Evolutionary conservation across 305 asterid species (phyloP), one percentile per base, ranked within the genome.

Genomic region (Petunia hybrid): DNA sequence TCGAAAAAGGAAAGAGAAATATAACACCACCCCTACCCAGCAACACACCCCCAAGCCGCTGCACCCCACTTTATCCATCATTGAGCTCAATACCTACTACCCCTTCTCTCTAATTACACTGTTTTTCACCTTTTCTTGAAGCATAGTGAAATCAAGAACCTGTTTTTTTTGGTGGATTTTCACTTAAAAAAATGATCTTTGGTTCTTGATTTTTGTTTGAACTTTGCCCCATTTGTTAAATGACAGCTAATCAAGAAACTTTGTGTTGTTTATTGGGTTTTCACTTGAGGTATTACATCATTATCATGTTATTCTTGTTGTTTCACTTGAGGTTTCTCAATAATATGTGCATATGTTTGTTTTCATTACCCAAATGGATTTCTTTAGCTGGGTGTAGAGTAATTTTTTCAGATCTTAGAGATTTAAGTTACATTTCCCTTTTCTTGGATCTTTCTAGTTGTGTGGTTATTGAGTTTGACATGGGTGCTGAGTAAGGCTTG

Each of bases 31-130:
- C 63, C 16, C 41, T 41, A 13, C 35, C 46, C 41, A 36, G 46
- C 51, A 4, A 46, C 61, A n/a, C 81, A n/a, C 16, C 43, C 31
- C 48, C 78, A 48, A 35, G 62, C 43, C 13, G 78, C 45, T 35
- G 63, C 51, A 16, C 40, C 63, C 60, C 81, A 78, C 76, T 78
- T 63, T 64, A 78, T 78, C 81, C 81, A 64, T 64, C 81, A 78
- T 78, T 62, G 62, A 78, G 81, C 69, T 78, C 41, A 31, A 64
- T 53, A 64, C 81, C 41, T 64, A 63, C 22, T 62, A 67, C n/a
- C 80, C 45, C 22, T 31, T 10, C 48, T 62, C 55, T 38, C 57
- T 16, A 7, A 39, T 41, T 13, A 9, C 69, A 16, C n/a, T 43
- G 45, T 53, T 63, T 13, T 63, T 63, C 69, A 63, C 69, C 9